Evolutionary conservation across 1,284 basidiomycete species (phyloP).

Genomic region (Sanghuangporus weigelae): DNA sequence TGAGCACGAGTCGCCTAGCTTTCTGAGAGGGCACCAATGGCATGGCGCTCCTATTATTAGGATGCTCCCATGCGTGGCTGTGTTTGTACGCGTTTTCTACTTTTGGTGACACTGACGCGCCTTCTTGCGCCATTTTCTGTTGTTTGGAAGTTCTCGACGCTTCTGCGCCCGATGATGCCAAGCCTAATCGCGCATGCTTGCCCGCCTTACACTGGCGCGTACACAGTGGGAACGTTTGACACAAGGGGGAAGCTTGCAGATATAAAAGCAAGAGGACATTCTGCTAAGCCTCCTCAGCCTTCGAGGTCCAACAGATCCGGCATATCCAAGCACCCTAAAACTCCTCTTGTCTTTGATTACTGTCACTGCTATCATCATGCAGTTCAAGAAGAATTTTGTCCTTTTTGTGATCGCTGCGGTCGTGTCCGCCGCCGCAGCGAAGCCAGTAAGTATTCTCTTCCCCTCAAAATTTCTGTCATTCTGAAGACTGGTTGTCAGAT

Average conservation of each 20-base stretch:
- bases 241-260: not conserved
- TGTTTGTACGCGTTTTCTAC: not conserved
- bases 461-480: not conserved
- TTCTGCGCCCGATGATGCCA: constrained; percentile 14
- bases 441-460: constrained; percentile 11
- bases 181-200: not conserved
- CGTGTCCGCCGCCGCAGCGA: constrained; percentile 12
- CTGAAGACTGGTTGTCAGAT: constrained; percentile 2
- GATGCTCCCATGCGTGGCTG: not conserved
- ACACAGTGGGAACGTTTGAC: not conserved
- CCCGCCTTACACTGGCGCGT: constrained; percentile 4
- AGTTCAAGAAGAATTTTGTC: constrained; percentile 18
- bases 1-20: not conserved
- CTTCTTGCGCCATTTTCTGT: constrained; percentile 3
- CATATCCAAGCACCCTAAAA: not conserved
- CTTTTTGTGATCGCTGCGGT: constrained; percentile 17
- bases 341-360: not conserved
- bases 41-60: not conserved
- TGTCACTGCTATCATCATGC: constrained; percentile 3
- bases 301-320: not conserved
- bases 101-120: not conserved
- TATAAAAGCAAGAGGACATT: constrained; percentile 3
- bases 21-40: not conserved
- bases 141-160: not conserved
- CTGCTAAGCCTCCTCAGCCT: not conserved